Base-by-base conservation (phyloP, 2,329 filamentous ascomycete genomes). In the Aureobasidium sp. region DNA sequence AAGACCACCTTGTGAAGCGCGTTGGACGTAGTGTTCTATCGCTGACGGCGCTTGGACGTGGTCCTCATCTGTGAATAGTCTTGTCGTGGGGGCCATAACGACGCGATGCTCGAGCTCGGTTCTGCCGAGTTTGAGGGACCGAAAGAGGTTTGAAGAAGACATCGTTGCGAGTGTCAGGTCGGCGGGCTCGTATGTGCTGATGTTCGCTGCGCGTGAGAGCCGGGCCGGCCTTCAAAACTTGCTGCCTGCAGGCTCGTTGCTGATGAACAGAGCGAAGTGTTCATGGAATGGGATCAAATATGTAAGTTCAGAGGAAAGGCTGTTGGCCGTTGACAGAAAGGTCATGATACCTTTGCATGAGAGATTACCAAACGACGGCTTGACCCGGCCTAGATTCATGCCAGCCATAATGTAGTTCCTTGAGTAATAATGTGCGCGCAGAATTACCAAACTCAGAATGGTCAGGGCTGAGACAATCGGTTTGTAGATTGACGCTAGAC, bases 71-170 rank as follows among this genome's bases (percentile, higher is more conserved):
- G 75, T 75, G 53, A 76, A 72, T 68, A 75, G 75, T 49, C 77
- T 73, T n/a, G 82, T 85, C 59, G 86, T 72, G 2, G 84, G 83
- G 0, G 83, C 79, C 75, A 86, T 78, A 41, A 77, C 78, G 39
- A 86, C 66, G 47, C 80, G 78, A 65, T 78, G 74, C 47, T 71
- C 67, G 34, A 82, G 75, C 11, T 71, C 65, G 63, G 73, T 64
- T n/a, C 66, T 64, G 32, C 79, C 79, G 21, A 81, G 67, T 14
- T 68, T 65, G 37, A 81, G 64, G 16, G 78, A 76, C 60, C 72
- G 61, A 63, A 77, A 77, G 42, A 78, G 70, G 50, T 67, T 69
- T 30, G 54, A 64, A 27, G 36, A 54, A n/a, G 50, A 32, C 50
- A 54, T 54, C 5, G 37, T 54, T 30, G 50, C 27, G 27, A 16